A percentile compares a stretch with the other conserved stretches of the same genome.
Conservation (phyloP, 1,139 yeast genomes). For the Dujonia santamariae region DNA sequence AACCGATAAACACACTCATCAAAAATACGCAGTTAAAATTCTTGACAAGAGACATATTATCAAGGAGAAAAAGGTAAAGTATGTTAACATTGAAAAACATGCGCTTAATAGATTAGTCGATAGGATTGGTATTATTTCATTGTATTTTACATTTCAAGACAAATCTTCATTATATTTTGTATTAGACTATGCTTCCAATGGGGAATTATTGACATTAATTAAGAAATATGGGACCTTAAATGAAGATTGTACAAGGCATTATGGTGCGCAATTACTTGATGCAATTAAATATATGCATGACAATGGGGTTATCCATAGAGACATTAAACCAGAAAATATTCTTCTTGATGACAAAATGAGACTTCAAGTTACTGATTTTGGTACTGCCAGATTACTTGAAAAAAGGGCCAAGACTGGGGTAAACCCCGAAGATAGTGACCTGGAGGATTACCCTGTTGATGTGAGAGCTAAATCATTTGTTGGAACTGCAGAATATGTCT, state of each 20-base stretch:
- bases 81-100: slow-evolving; percentile 93
- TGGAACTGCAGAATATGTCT: slow-evolving; percentile 82
- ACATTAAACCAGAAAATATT: slow-evolving; percentile 76
- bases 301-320: slow-evolving; percentile 77
- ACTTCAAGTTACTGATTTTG: slow-evolving; percentile 76
- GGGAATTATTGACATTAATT: slow-evolving; percentile 79
- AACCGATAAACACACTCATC: slow-evolving; percentile 67
- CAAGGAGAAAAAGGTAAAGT: slow-evolving; percentile 91
- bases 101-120: slow-evolving; percentile 82
- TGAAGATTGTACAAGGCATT: slow-evolving; percentile 74
- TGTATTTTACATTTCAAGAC: slow-evolving; percentile 93
- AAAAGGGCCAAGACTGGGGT: slow-evolving; percentile 20
- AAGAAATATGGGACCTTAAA: slow-evolving; percentile 76
- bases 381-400: slow-evolving; percentile 66
- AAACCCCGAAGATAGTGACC: slow-evolving; percentile 13
- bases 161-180: slow-evolving; percentile 85
- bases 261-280: slow-evolving; percentile 60
- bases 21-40: slow-evolving; percentile 85
- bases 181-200: slow-evolving; percentile 88
- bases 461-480: slow-evolving; percentile 69
- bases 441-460: slow-evolving; percentile 43
- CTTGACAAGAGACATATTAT: slow-evolving; percentile 92
- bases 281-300: slow-evolving; percentile 70
- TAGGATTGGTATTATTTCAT: slow-evolving; percentile 69
- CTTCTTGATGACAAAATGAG: slow-evolving; percentile 61